Conservation (phyloP, 192 early-diverging fungal genomes). For the Spizellomyces sp. region DNA sequence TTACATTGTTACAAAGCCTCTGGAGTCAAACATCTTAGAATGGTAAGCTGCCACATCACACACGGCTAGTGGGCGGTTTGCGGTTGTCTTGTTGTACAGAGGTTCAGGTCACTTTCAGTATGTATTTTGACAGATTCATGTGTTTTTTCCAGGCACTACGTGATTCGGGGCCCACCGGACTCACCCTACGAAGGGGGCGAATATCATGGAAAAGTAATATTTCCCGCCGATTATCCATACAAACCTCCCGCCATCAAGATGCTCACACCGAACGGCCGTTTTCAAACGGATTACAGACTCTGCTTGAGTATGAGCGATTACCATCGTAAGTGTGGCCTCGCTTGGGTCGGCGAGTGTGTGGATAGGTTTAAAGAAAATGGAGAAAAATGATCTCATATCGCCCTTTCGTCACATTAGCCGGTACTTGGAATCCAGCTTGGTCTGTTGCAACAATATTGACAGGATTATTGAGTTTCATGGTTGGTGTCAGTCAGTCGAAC, state of each 20-base stretch:
- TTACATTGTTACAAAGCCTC: constrained; percentile 87
- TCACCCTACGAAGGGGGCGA: constrained; percentile 90
- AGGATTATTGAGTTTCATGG: constrained; percentile 96
- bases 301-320: constrained; percentile 98
- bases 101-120: neutral
- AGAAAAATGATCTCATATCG: neutral
- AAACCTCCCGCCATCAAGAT: constrained; percentile 62
- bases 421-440: constrained; percentile 96
- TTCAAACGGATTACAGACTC: constrained; percentile 87
- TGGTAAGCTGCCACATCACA: constrained; percentile 61
- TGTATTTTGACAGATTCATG: neutral
- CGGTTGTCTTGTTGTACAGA: neutral
- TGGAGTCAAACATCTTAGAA: constrained; percentile 94
- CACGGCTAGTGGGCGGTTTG: neutral
- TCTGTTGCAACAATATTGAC: constrained; percentile 95
- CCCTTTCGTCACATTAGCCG: constrained; percentile 23
- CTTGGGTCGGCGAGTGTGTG: neutral
- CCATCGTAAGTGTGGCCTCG: constrained; percentile 36
- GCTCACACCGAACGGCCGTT: constrained; percentile 71
- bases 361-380: neutral
- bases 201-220: constrained; percentile 92
- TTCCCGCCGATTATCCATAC: constrained; percentile 95
- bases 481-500: constrained; percentile 23
- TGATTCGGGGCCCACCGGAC: constrained; percentile 94
- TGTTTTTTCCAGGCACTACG: constrained; percentile 78